Conservation (phyloP, 257 asterid genomes). For the Fraxinus pennsylvanica region DNA sequence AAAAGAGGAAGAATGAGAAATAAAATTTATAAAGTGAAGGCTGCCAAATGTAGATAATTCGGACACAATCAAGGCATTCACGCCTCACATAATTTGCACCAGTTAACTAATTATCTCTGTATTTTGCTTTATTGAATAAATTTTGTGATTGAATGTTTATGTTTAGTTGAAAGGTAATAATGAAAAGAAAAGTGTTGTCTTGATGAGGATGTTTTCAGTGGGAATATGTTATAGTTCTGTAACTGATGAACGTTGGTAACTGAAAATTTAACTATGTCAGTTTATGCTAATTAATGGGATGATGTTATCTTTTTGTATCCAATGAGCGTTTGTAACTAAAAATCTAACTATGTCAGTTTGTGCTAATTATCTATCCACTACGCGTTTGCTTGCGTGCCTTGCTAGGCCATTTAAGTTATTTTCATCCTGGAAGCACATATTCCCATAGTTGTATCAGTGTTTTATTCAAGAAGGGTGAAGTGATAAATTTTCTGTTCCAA, state of each 20-base stretch:
- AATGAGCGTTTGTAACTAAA: too few relatives aligned
- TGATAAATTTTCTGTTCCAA: constrained; percentile 18
- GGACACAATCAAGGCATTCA: neutral
- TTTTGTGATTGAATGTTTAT: neutral
- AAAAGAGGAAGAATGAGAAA: neutral
- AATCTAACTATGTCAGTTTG: neutral
- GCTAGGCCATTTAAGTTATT: neutral
- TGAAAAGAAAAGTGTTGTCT: too few relatives aligned
- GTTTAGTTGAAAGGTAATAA: neutral
- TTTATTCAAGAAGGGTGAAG: constrained; percentile 8
- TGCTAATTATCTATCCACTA: neutral
- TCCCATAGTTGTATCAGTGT: neutral
- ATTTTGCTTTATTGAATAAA: neutral
- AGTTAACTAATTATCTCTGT: neutral
- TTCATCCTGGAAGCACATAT: neutral
- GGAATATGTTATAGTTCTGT: too few relatives aligned
- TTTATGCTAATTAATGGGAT: too few relatives aligned
- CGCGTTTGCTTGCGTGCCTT: neutral
- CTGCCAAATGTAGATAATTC: neutral
- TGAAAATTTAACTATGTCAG: too few relatives aligned
- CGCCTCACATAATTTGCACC: neutral
- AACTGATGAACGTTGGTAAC: too few relatives aligned
- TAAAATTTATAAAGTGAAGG: neutral
- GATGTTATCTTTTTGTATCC: neutral
- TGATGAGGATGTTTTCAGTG: too few relatives aligned